These are phyloP conservation scores for Selenicereus undatus DNA, from an alignment of 148 eudicot genomes.

Conservation along the genomic window DNA sequence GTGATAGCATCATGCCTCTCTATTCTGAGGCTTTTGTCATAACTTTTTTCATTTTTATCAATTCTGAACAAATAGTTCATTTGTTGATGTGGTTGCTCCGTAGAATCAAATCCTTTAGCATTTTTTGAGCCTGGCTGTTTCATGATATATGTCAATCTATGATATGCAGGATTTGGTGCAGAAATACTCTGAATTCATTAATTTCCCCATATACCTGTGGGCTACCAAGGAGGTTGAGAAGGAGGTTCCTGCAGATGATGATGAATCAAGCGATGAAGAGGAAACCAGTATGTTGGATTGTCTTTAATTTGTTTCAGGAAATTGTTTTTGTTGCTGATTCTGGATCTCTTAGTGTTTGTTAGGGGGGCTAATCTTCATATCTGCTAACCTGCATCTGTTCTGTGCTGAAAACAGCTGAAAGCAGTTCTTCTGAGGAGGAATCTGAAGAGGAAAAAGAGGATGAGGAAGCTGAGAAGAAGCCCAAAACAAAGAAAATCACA, in stretches of 20 bases:
- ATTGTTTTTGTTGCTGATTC: neutral
- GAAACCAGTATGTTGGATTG: conserved; percentile 52
- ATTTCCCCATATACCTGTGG: conserved; percentile 94
- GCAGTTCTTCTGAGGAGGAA: conserved; percentile 65
- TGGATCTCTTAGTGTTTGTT: neutral
- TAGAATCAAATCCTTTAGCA: neutral
- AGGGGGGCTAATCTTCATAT: conserved; percentile 5
- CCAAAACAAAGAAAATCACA: conserved; percentile 80
- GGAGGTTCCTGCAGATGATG: conserved; percentile 98
- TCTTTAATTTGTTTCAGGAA: conserved; percentile 4
- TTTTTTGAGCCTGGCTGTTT: neutral
- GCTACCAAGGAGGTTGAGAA: conserved; percentile 87
- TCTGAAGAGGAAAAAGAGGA: conserved; percentile 60
- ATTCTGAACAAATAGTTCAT: neutral
- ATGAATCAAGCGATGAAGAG: conserved; percentile 80
- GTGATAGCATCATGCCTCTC: neutral
- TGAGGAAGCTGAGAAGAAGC: conserved; percentile 79
- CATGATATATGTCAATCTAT: conserved; percentile 2
- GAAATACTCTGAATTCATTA: conserved; percentile 89
- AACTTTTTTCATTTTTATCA: neutral
- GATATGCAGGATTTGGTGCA: conserved; percentile 78
- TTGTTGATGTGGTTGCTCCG: neutral
- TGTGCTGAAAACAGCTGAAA: conserved; percentile 52
- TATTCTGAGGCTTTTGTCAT: neutral
- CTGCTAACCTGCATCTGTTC: neutral